phyloP scores from a whole-genome alignment of 2,329 filamentous ascomycete genomes.

The Catunica adiposa region DNA sequence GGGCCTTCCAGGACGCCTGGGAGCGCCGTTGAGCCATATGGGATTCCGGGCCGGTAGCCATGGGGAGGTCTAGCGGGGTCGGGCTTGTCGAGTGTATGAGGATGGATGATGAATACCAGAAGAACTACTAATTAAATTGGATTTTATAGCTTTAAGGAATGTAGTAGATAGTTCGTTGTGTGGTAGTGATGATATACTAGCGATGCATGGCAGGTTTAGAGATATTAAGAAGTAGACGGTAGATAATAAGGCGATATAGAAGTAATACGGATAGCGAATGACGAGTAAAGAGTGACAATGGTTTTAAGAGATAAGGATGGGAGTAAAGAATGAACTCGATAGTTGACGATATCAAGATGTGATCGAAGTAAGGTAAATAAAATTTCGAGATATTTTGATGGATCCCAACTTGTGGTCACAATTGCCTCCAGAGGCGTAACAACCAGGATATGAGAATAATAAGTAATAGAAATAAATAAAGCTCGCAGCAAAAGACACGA shows the following conservation, averaged over 20 bases:
- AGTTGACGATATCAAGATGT: neutral
- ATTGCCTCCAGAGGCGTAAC: slow-evolving; percentile 2
- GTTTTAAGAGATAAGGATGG: neutral
- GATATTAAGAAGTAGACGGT: neutral
- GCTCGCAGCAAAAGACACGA: no score
- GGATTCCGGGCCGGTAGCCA: slow-evolving; percentile 7
- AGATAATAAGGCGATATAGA: neutral
- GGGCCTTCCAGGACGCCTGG: slow-evolving; percentile 9
- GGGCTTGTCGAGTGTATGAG: neutral
- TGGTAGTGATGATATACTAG: neutral
- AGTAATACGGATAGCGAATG: neutral
- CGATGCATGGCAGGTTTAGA: neutral
- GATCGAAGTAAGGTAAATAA: neutral
- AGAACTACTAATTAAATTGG: no score
- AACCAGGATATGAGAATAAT: slow-evolving; percentile 1
- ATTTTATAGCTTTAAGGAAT: no score
- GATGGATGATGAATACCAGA: neutral
- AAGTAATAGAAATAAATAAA: slow-evolving; percentile 4
- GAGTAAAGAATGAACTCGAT: neutral
- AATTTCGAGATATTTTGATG: neutral
- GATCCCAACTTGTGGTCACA: neutral
- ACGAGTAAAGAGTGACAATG: neutral
- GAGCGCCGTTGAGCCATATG: slow-evolving; percentile 3
- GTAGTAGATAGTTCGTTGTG: no score
- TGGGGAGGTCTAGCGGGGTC: neutral